These are phyloP conservation scores for Diplodia sapinea DNA, from an alignment of 2,329 filamentous ascomycete genomes.

Conservation along the genomic window DNA sequence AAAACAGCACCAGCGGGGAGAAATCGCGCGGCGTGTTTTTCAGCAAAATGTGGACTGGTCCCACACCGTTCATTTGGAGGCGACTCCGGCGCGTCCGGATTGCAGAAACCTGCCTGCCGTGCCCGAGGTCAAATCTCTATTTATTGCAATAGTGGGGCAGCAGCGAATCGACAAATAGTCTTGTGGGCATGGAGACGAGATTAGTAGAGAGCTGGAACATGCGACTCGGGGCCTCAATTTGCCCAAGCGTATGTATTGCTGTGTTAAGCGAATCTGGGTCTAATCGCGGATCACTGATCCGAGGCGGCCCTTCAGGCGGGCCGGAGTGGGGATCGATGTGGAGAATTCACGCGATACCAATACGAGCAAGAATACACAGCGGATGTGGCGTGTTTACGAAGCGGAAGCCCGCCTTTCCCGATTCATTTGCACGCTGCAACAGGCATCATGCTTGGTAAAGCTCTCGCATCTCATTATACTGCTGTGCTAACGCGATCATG, in stretches of 20 bases:
- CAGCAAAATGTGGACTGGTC: neutral
- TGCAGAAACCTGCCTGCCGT: neutral
- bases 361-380: neutral
- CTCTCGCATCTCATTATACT: neutral
- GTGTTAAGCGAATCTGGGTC: neutral
- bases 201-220: neutral
- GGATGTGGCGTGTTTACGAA: neutral
- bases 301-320: neutral
- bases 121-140: neutral
- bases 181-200: neutral
- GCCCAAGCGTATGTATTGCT: neutral
- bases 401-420: neutral
- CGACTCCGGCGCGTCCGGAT: neutral
- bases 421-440: neutral
- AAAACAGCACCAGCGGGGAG: neutral
- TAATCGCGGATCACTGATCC: neutral
- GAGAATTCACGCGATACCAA: neutral
- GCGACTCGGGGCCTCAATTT: no score
- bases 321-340: neutral
- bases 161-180: neutral
- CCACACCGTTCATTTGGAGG: neutral
- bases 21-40: neutral
- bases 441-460: neutral
- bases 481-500: no score
- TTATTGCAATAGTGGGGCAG: neutral